A percentile compares a stretch with the other conserved stretches of the same genome.
These are phyloP conservation scores for Apostasia shenzhenica DNA, from an alignment of 106 monocot species.

Conservation along the genomic window DNA sequence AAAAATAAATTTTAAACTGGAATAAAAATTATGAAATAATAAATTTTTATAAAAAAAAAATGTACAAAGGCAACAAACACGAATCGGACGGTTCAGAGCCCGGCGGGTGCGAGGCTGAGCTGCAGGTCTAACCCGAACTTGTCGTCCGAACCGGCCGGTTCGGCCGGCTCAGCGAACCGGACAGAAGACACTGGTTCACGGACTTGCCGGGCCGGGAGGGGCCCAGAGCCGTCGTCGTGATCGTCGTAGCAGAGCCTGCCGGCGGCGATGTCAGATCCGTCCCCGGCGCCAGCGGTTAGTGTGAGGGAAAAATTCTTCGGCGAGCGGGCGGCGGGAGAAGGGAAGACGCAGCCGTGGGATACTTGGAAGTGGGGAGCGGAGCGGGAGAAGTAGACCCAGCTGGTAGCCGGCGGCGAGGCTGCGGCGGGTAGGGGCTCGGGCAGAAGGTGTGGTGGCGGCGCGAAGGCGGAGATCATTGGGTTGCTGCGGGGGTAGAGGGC, in stretches of 20 bases:
- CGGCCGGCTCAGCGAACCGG: background rate
- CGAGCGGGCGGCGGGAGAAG: background rate
- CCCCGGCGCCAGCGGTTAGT: background rate
- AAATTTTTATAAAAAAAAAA: background rate
- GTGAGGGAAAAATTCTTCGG: background rate
- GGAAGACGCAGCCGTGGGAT: constrained; percentile 33
- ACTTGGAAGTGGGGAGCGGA: constrained; percentile 22
- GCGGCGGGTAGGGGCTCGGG: background rate
- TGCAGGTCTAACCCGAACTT: constrained; percentile 66
- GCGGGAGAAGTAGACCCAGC: constrained; percentile 43
- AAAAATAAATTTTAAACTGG: background rate
- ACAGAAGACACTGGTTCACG: background rate
- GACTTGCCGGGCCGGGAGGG: background rate
- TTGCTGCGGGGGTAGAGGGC: constrained; percentile 18
- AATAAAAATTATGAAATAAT: background rate
- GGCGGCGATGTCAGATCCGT: background rate
- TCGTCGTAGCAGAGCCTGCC: background rate
- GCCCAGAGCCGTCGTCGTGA: background rate
- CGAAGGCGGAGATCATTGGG: constrained; percentile 40
- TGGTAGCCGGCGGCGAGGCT: background rate
- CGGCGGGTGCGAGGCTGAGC: constrained; percentile 80
- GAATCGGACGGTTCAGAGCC: constrained; percentile 21
- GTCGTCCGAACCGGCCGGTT: constrained; percentile 15
- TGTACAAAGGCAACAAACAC: background rate
- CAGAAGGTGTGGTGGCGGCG: constrained; percentile 16